Percentiles rank a stretch among this genome's conserved stretches.
phyloP scores from a whole-genome alignment of 495 filamentous ascomycete genomes.

The Podospora comata region DNA sequence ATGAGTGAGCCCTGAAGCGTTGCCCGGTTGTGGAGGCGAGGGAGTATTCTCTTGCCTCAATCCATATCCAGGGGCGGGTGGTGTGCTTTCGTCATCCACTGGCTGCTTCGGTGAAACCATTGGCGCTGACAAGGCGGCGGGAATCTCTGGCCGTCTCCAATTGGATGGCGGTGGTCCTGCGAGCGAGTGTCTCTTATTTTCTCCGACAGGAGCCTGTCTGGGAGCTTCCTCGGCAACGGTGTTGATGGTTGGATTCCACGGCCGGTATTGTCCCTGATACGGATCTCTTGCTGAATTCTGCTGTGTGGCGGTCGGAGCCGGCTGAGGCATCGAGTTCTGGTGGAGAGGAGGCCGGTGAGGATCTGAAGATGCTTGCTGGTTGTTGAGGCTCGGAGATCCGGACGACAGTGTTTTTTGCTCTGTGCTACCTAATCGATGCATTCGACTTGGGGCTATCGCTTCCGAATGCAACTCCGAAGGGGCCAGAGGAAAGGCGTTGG shows the following conservation, averaged over 20 bases:
- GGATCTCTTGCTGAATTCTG: background rate
- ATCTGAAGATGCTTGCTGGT: constrained; percentile 18
- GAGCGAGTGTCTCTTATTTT: constrained; percentile 19
- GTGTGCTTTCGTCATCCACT: constrained; percentile 10
- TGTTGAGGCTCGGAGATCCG: background rate
- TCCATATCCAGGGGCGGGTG: constrained; percentile 12
- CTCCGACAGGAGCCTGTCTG: background rate
- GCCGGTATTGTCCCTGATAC: constrained; percentile 26
- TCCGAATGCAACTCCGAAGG: constrained; percentile 33
- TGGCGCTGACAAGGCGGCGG: constrained; percentile 17
- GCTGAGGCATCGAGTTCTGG: constrained; percentile 17
- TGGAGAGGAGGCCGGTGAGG: constrained; percentile 13
- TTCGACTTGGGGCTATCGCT: constrained; percentile 1
- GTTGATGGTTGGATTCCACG: constrained; percentile 32
- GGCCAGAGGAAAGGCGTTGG: constrained; percentile 33
- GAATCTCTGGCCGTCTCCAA: constrained; percentile 14
- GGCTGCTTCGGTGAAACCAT: constrained; percentile 15
- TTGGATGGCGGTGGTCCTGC: constrained; percentile 10
- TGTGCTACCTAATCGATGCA: background rate
- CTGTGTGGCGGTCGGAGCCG: background rate
- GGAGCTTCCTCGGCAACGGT: constrained; percentile 16
- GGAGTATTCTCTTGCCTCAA: constrained; percentile 10
- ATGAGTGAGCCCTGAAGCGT: constrained; percentile 17
- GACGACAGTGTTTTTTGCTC: constrained; percentile 18
- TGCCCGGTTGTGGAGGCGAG: background rate